These are phyloP conservation scores for Psilocybe mexicana DNA, from an alignment of 1,284 basidiomycete species.

Conservation along the genomic window DNA sequence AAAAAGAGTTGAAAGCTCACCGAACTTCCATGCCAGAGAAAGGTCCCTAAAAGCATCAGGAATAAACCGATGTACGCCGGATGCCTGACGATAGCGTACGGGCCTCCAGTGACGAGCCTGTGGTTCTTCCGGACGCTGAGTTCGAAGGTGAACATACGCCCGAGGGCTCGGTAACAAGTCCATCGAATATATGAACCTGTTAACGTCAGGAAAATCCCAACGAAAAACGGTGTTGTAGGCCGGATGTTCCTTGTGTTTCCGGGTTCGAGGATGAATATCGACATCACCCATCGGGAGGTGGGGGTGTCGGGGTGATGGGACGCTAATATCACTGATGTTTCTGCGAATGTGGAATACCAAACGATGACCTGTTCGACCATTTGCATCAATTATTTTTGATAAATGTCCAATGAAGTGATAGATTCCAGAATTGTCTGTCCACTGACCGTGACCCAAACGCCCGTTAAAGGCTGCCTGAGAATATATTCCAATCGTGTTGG, in stretches of 20 bases:
- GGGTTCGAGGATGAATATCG: slow-evolving; percentile 26
- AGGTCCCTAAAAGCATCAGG: slow-evolving; percentile 32
- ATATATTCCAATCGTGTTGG: slow-evolving; percentile 36
- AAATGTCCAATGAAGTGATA: neutral
- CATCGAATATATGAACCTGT: slow-evolving; percentile 37
- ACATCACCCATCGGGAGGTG: slow-evolving; percentile 27
- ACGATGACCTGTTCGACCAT: slow-evolving; percentile 31
- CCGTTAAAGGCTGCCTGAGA: slow-evolving; percentile 27
- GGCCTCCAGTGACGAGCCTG: slow-evolving; percentile 39
- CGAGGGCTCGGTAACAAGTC: slow-evolving; percentile 41
- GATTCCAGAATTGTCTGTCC: neutral
- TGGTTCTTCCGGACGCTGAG: slow-evolving; percentile 43
- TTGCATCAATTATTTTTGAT: neutral
- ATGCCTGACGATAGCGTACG: slow-evolving; percentile 41
- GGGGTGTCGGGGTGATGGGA: slow-evolving; percentile 22
- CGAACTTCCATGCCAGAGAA: slow-evolving; percentile 32
- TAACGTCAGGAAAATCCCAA: slow-evolving; percentile 32
- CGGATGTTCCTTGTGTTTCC: slow-evolving; percentile 24
- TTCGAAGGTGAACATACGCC: slow-evolving; percentile 43
- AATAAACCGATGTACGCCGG: slow-evolving; percentile 41
- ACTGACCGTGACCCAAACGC: neutral
- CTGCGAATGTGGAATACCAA: slow-evolving; percentile 37
- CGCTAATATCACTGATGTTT: slow-evolving; percentile 34
- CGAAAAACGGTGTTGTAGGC: slow-evolving; percentile 31
- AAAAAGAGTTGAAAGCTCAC: slow-evolving; percentile 24